Evolutionary conservation across 176 grass and related monocot genomes (phyloP).

Genomic region (Chloris gayana): DNA sequence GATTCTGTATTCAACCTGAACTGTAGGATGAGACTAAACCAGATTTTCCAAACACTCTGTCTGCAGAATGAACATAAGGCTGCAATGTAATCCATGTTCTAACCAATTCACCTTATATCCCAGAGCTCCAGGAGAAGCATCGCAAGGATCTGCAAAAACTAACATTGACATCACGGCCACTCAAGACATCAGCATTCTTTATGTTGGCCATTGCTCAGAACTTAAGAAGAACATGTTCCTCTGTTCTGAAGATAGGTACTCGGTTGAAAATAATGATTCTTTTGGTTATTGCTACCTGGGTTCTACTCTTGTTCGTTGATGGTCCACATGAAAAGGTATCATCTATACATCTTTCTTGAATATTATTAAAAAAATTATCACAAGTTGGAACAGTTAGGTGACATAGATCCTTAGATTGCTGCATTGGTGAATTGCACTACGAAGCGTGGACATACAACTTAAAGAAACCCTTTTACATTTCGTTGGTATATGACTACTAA

Average conservation of each 20-base stretch:
- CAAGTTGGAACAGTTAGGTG: conserved; percentile 7
- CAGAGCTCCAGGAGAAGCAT: conserved; percentile 76
- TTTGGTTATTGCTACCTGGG: conserved; percentile 39
- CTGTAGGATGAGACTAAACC: conserved; percentile 20
- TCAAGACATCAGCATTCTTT: conserved; percentile 71
- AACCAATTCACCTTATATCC: conserved; percentile 36
- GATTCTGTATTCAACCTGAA: conserved; percentile 2
- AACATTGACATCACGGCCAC: conserved; percentile 68
- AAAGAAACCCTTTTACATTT: conserved; percentile 28
- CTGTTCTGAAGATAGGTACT: conserved; percentile 56
- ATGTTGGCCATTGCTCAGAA: conserved; percentile 62
- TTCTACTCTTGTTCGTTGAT: conserved; percentile 56
- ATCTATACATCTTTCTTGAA: neutral
- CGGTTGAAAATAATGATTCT: conserved; percentile 52
- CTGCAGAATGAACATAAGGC: conserved; percentile 6
- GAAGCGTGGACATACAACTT: neutral
- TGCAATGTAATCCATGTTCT: conserved; percentile 19
- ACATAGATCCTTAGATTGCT: neutral
- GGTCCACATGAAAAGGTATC: conserved; percentile 74
- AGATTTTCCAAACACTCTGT: neutral
- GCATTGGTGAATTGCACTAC: neutral
- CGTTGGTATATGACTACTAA: neutral
- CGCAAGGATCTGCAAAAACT: conserved; percentile 60
- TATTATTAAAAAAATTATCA: conserved; percentile 9
- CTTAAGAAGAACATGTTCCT: conserved; percentile 57